Conservation (phyloP, 2,329 filamentous ascomycete genomes). For the Verticillium zaregamsianum region DNA sequence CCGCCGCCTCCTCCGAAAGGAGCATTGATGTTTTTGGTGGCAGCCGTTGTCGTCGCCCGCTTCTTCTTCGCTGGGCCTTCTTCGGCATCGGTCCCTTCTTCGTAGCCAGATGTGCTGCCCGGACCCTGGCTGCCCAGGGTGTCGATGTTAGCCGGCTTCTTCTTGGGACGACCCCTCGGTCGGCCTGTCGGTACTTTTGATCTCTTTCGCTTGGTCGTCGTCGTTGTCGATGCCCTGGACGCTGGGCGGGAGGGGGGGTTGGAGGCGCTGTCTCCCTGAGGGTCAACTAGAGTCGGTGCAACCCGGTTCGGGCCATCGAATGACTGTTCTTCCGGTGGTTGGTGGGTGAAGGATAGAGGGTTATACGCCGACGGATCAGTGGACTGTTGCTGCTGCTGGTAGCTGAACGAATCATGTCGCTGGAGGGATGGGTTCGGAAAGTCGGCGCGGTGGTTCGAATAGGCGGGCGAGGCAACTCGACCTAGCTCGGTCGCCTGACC, state of each 20-base stretch:
- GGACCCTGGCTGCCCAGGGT: background rate
- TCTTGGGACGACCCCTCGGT: slow-evolving; percentile 50
- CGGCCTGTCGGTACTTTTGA: slow-evolving; percentile 46
- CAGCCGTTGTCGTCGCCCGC: slow-evolving; percentile 71
- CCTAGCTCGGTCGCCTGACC: slow-evolving; percentile 20
- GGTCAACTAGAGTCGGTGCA: slow-evolving; percentile 24
- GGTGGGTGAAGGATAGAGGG: background rate
- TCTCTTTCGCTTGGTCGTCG: slow-evolving; percentile 6
- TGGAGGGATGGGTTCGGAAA: slow-evolving; percentile 1
- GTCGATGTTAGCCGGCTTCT: slow-evolving; percentile 31
- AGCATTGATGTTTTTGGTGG: slow-evolving; percentile 66
- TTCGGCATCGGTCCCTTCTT: slow-evolving; percentile 60
- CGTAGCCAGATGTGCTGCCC: slow-evolving; percentile 71
- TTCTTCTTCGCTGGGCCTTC: slow-evolving; percentile 58
- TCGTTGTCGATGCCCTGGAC: slow-evolving; percentile 53
- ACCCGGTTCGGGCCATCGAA: slow-evolving; percentile 27
- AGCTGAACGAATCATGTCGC: slow-evolving; percentile 7
- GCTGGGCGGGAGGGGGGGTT: slow-evolving; percentile 52
- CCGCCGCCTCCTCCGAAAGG: slow-evolving; percentile 69
- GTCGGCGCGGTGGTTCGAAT: slow-evolving; percentile 11
- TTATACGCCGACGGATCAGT: background rate
- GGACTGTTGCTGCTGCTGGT: background rate
- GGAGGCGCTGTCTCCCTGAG: slow-evolving; percentile 20
- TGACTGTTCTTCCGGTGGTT: slow-evolving; percentile 6
- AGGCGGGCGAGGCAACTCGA: slow-evolving; percentile 23